Evolutionary conservation across 306 rosid genomes (phyloP).

Genomic region (Vigna nakashimae): DNA sequence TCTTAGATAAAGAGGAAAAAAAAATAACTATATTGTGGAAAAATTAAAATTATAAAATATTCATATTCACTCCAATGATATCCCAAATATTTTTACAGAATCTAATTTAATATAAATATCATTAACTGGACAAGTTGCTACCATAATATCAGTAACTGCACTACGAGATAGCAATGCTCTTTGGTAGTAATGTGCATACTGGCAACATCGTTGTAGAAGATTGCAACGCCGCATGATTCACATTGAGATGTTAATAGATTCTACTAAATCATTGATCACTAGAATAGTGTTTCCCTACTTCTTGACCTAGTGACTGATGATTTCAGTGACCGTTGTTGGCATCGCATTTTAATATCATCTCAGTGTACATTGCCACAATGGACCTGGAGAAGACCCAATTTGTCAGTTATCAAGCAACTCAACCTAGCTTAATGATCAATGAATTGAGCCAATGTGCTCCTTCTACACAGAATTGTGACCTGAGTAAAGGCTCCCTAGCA

Average conservation of each 20-base stretch:
- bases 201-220: not conserved
- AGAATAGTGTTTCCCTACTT: not conserved
- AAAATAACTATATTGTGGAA: slow-evolving; percentile 1
- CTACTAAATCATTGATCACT: not conserved
- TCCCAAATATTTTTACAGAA: not conserved
- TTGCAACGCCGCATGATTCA: not conserved
- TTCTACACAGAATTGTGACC: not conserved
- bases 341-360: not conserved
- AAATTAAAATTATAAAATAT: not conserved
- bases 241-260: not conserved
- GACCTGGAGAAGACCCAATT: not conserved
- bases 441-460: not conserved
- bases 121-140: not conserved
- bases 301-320: not conserved
- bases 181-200: not conserved
- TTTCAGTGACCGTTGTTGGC: not conserved
- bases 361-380: not conserved
- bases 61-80: slow-evolving; percentile 8
- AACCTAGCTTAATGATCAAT: not conserved
- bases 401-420: not conserved
- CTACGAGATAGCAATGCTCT: not conserved
- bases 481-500: not conserved
- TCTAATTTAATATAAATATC: not conserved
- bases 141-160: not conserved
- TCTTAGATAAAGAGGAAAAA: too few relatives aligned